Conservation (phyloP, 164 flowering plant genomes). For the Tetrastigma voinierianum region DNA sequence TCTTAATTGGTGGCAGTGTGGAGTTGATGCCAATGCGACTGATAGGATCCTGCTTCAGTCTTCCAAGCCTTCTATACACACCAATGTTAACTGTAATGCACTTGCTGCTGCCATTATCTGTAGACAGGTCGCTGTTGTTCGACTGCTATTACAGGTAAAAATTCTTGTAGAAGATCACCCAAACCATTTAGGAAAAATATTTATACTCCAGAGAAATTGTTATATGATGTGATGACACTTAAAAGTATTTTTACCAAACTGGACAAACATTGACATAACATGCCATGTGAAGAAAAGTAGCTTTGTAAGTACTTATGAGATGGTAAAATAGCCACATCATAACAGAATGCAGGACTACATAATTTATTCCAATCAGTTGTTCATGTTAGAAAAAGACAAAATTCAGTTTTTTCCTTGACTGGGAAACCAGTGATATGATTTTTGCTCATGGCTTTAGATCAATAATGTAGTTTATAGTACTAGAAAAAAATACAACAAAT, state of each 20-base stretch:
- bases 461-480: too few species aligned
- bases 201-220: too few species aligned
- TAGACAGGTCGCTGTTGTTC: conserved; percentile 47
- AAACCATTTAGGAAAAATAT: neutral
- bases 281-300: neutral
- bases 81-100: conserved; percentile 48
- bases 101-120: conserved; percentile 52
- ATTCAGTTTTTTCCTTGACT: too few species aligned
- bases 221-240: too few species aligned
- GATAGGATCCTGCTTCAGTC: conserved; percentile 49
- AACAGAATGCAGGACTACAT: too few species aligned
- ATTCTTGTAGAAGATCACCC: neutral
- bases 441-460: too few species aligned
- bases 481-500: too few species aligned
- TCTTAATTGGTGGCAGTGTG: conserved; percentile 29
- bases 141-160: conserved; percentile 44
- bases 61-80: conserved; percentile 46
- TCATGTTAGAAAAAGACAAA: too few species aligned
- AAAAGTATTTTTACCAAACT: too few species aligned
- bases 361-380: too few species aligned
- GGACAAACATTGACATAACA: neutral
- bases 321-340: too few species aligned
- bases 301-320: neutral
- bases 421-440: too few species aligned
- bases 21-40: conserved; percentile 45